Evolutionary conservation across 1,284 basidiomycete species (phyloP).

Genomic region (Trichosporon ovoides): DNA sequence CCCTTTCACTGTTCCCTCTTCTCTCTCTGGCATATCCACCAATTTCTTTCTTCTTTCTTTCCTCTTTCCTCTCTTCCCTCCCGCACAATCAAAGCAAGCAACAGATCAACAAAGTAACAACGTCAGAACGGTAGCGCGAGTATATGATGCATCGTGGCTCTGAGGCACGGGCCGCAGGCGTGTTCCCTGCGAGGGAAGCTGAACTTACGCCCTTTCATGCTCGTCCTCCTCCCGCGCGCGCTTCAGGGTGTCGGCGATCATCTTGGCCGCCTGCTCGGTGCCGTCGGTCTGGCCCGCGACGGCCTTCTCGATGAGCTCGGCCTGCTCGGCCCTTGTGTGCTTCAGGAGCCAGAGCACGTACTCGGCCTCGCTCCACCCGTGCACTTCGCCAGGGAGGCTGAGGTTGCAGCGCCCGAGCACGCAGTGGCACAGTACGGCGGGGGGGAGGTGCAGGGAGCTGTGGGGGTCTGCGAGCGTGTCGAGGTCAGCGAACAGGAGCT

Average conservation of each 20-base stretch:
- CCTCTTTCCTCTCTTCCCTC: no score
- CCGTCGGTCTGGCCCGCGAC: conserved; percentile 36
- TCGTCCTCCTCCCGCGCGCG: background rate
- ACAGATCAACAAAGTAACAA: no score
- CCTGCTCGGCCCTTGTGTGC: conserved; percentile 36
- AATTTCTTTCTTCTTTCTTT: no score
- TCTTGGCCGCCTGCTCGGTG: background rate
- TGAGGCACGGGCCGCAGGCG: no score
- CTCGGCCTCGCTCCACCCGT: conserved; percentile 87
- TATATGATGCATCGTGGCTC: no score
- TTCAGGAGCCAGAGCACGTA: conserved; percentile 54
- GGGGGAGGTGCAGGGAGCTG: conserved; percentile 65
- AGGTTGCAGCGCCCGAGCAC: conserved; percentile 83
- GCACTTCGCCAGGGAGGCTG: conserved; percentile 73
- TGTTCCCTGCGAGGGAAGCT: no score
- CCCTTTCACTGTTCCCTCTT: no score
- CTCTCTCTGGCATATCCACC: background rate
- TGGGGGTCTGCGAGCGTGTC: conserved; percentile 59
- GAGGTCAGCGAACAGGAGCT: conserved; percentile 75
- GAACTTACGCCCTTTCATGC: background rate
- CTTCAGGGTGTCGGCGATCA: background rate
- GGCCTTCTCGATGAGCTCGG: conserved; percentile 39
- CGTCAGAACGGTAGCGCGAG: no score
- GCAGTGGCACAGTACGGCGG: conserved; percentile 81
- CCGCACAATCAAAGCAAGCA: no score